Evolutionary conservation across 371 early-diverging fungal species (phyloP).

Genomic region (Capniomyces stellatus): DNA sequence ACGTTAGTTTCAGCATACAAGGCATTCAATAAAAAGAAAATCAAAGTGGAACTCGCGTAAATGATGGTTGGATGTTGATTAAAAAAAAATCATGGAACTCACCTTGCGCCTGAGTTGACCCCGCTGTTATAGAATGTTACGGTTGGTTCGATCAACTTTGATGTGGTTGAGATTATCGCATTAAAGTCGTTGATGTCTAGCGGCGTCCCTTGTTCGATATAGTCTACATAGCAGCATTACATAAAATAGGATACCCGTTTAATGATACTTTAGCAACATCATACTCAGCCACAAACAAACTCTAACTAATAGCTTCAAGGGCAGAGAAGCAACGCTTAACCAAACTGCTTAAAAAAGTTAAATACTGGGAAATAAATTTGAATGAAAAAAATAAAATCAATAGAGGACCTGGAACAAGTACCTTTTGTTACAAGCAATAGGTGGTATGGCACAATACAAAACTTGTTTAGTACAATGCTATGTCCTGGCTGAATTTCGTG

Average conservation of each 20-base stretch:
- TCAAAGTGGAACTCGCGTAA: too few relatives aligned
- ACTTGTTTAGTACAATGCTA: slow-evolving; percentile 23
- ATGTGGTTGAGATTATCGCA: slow-evolving; percentile 8
- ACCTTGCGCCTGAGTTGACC: slow-evolving; percentile 20
- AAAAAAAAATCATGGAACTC: background rate
- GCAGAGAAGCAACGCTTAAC: too few relatives aligned
- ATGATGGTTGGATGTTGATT: background rate
- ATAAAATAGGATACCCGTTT: background rate
- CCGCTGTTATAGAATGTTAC: slow-evolving; percentile 26
- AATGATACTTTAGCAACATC: too few relatives aligned
- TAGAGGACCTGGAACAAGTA: too few relatives aligned
- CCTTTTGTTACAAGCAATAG: slow-evolving; percentile 17
- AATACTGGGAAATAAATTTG: too few relatives aligned
- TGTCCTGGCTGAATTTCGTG: slow-evolving; percentile 4
- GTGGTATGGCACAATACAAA: slow-evolving; percentile 23
- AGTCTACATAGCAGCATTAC: slow-evolving; percentile 3
- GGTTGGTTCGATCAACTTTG: slow-evolving; percentile 6
- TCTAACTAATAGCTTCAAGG: too few relatives aligned
- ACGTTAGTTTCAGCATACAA: too few relatives aligned
- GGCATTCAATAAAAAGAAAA: too few relatives aligned
- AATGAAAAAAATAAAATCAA: too few relatives aligned
- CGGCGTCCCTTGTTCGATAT: slow-evolving; percentile 21
- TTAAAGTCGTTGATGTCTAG: slow-evolving; percentile 14
- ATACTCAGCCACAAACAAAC: too few relatives aligned
- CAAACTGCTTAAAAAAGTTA: too few relatives aligned